A percentile compares a stretch with the other conserved stretches of the same genome.
Conservation (phyloP, 345 rosid species). For the Chamaenerion angustifolium region DNA sequence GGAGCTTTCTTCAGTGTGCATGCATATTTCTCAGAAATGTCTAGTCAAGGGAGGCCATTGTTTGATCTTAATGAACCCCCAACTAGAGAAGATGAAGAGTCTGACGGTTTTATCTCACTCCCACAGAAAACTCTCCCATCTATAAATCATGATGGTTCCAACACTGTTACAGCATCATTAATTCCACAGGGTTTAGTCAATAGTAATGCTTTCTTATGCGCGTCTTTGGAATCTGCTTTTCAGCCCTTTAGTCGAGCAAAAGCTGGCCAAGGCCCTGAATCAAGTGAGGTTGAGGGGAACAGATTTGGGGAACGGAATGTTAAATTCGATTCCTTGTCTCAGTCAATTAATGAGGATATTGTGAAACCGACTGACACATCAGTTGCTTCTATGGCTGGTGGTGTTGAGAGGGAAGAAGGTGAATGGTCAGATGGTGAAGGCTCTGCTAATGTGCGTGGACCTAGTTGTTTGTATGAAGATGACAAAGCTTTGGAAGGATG, state of each 20-base stretch:
- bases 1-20: constrained; percentile 30
- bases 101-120: constrained; percentile 27
- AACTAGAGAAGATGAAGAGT: constrained; percentile 51
- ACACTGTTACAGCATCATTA: constrained; percentile 32
- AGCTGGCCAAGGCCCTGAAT: constrained; percentile 17
- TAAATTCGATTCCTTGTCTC: constrained; percentile 20
- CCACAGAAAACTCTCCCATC: constrained; percentile 51
- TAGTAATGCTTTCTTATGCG: constrained; percentile 57
- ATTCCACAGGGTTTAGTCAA: constrained; percentile 31
- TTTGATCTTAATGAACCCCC: constrained; percentile 99
- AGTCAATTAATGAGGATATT: constrained; percentile 19
- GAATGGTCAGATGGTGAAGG: constrained; percentile 83
- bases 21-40: constrained; percentile 77
- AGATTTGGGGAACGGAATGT: constrained; percentile 18
- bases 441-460: constrained; percentile 19
- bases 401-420: constrained; percentile 88
- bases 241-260: constrained; percentile 71
- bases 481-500: constrained; percentile 23
- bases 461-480: constrained; percentile 17
- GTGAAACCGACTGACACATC: constrained; percentile 17
- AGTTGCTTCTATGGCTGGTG: constrained; percentile 22
- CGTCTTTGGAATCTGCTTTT: constrained; percentile 71
- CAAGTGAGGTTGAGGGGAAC: constrained; percentile 22
- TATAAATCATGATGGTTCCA: constrained; percentile 26
- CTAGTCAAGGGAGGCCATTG: constrained; percentile 64